phyloP scores from a whole-genome alignment of 2,329 filamentous ascomycete species.

The Calonectria multiphialidica region DNA sequence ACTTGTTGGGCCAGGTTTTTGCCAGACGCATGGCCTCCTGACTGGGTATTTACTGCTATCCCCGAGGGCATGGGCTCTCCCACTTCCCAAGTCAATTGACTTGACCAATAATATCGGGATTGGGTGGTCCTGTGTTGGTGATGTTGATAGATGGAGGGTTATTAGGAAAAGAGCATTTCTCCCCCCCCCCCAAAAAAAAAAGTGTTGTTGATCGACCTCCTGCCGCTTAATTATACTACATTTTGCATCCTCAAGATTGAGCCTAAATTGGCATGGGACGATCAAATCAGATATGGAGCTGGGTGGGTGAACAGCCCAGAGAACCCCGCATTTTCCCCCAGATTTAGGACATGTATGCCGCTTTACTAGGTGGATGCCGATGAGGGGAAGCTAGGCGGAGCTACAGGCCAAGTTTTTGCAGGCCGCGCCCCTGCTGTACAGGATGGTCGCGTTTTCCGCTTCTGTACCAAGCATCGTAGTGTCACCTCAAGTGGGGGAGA shows the following conservation, averaged over 20 bases:
- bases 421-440: not conserved
- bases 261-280: not conserved
- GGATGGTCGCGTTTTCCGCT: not conserved
- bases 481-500: constrained; percentile 28
- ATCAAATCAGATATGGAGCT: not conserved
- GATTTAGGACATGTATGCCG: constrained; percentile 26
- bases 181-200: too few relatives aligned
- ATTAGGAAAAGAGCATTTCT: too few relatives aligned
- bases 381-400: constrained; percentile 31
- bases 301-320: not conserved
- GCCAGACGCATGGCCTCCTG: too few relatives aligned
- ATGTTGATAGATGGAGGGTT: too few relatives aligned
- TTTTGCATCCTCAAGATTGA: not conserved
- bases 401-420: not conserved
- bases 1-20: too few relatives aligned
- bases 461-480: not conserved
- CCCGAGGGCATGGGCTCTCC: too few relatives aligned
- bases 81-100: too few relatives aligned
- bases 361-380: constrained; percentile 32
- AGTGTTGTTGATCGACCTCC: too few relatives aligned
- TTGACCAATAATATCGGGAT: not conserved
- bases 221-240: too few relatives aligned
- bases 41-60: too few relatives aligned
- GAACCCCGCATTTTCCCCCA: constrained; percentile 45
- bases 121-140: too few relatives aligned